Evolutionary conservation across 257 asterid genomes (phyloP), one percentile per base, ranked within the genome.

Genomic region (Schizonepeta tenuifolia): DNA sequence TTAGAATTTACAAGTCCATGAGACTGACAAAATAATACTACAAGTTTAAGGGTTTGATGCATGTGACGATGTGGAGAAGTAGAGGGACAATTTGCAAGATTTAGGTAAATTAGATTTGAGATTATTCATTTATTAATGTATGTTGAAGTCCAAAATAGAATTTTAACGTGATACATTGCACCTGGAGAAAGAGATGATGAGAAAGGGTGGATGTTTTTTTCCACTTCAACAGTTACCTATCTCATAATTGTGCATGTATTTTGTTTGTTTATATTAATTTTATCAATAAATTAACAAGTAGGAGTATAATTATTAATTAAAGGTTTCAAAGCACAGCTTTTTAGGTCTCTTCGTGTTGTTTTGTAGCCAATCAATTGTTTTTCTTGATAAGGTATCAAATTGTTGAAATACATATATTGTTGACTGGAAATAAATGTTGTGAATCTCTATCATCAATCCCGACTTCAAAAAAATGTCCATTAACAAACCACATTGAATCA

Each of bases 1-100:
- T 90, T 90, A 75, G 91, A 70, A n/a, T n/a, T n/a, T n/a, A n/a
- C n/a, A n/a, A 72, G 66, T 55, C 68, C 78, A 73, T 73, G 75
- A 75, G 71, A 74, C 33, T 78, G 86, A 81, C 78, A 73, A 80
- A 83, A 79, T 74, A 80, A 86, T 84, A 65, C 49, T 84, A 65
- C 54, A 78, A 67, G 11, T 11, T 28, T 67, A n/a, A 68, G 65
- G 77, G 73, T 59, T 75, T 77, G 74, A 73, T 84, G 90, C 97
- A 91, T 87, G 95, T 91, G 97, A 69, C 77, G 79, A 81, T 87
- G 90, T 83, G 88, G 77, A 77, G 87, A 78, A 78, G 81, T 56
- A 62, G 82, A 64, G 77, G 75, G 84, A 77, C 89, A 80, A 62
- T 70, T 81, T 70, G 75, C 77, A 80, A 66, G 38, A 63, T 56